Evolutionary conservation across 1,284 basidiomycete species (phyloP).

Genomic region (Termitomyces sp.): DNA sequence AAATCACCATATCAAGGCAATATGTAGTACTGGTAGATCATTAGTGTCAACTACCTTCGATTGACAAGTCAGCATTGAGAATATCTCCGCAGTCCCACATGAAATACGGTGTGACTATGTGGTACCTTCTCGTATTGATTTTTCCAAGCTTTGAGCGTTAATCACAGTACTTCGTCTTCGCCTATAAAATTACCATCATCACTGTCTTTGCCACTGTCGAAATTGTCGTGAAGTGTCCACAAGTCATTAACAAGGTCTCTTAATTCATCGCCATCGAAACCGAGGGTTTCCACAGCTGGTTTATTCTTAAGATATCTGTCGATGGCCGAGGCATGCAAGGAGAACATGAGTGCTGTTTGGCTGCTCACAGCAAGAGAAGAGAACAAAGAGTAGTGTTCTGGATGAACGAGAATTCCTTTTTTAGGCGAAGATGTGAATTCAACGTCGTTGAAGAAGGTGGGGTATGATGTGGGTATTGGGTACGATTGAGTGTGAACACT

Average conservation of each 20-base stretch:
- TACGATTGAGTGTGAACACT: slow-evolving; percentile 41
- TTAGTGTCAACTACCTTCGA: neutral
- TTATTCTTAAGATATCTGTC: slow-evolving; percentile 30
- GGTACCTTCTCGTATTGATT: too few relatives aligned
- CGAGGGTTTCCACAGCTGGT: slow-evolving; percentile 24
- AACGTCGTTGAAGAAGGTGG: slow-evolving; percentile 28
- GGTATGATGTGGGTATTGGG: slow-evolving; percentile 50
- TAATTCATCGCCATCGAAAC: slow-evolving; percentile 44
- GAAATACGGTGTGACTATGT: too few relatives aligned
- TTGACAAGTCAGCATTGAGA: neutral
- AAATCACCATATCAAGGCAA: too few relatives aligned
- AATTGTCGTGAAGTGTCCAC: slow-evolving; percentile 47
- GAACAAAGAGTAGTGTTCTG: slow-evolving; percentile 23
- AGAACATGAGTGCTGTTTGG: slow-evolving; percentile 32
- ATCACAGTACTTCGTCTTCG: neutral
- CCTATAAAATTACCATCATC: slow-evolving; percentile 2
- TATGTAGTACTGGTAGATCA: too few relatives aligned
- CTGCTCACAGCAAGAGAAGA: slow-evolving; percentile 31
- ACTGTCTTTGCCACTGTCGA: slow-evolving; percentile 24
- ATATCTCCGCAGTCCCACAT: neutral
- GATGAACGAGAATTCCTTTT: slow-evolving; percentile 6
- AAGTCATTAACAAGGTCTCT: slow-evolving; percentile 45
- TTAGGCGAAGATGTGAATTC: slow-evolving; percentile 8
- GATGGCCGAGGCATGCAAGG: slow-evolving; percentile 38
- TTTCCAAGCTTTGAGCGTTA: neutral